Conservation (phyloP, 257 asterid genomes). For the Asclepias syriaca region DNA sequence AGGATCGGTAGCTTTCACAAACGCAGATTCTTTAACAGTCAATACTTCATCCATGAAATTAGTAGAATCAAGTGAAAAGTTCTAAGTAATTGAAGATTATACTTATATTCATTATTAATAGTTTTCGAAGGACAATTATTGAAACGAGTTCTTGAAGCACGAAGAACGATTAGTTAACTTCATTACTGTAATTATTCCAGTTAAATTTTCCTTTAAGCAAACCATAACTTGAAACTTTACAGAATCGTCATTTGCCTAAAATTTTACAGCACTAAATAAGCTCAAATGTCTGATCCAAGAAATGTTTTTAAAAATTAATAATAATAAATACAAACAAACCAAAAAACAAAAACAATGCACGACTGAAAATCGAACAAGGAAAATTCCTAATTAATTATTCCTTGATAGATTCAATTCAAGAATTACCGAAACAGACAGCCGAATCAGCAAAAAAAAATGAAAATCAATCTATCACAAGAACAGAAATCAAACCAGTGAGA, state of each 20-base stretch:
- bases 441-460: background rate
- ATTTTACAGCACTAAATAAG: background rate
- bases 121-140: background rate
- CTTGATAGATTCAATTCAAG: background rate
- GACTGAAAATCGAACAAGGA: background rate
- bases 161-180: background rate
- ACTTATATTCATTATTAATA: background rate
- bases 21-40: background rate
- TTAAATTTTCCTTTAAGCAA: background rate
- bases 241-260: background rate
- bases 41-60: background rate
- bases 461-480: background rate
- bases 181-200: background rate
- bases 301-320: too few species aligned
- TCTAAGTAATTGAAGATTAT: background rate
- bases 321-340: background rate
- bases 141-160: background rate
- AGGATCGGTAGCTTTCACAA: background rate
- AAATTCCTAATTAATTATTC: background rate
- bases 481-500: slow-evolving; percentile 8
- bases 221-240: background rate
- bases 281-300: background rate
- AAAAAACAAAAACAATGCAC: background rate
- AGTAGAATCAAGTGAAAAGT: background rate
- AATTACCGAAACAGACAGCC: too few species aligned